Evolutionary conservation across 148 eudicot genomes (phyloP).

Genomic region (Suaeda aralocaspica): DNA sequence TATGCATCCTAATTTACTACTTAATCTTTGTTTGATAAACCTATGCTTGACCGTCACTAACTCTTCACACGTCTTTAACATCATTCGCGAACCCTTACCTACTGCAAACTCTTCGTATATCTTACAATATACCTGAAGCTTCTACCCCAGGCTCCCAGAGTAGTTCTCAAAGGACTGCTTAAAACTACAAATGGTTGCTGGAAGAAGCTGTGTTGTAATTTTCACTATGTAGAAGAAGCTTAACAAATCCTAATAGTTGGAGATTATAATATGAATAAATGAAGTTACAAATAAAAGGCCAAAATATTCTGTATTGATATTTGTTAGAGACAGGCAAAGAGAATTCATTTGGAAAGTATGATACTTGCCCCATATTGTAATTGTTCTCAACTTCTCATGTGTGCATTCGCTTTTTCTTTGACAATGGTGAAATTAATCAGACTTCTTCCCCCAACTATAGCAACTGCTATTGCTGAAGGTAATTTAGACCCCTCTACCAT

Average conservation of each 20-base stretch:
- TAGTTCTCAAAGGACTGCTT: no score
- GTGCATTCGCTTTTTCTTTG: constrained; percentile 27
- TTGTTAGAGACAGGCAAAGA: background rate
- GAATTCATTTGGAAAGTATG: background rate
- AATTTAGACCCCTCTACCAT: constrained; percentile 60
- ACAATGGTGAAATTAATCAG: constrained; percentile 35
- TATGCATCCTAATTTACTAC: no score
- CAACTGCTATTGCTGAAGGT: constrained; percentile 70
- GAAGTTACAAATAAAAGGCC: background rate
- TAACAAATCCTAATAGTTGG: background rate
- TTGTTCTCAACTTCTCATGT: no score
- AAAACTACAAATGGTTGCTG: background rate
- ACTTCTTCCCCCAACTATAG: constrained; percentile 48
- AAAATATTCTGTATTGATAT: background rate
- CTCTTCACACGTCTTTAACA: no score
- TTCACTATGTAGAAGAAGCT: background rate
- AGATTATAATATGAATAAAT: background rate
- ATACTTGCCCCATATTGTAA: background rate
- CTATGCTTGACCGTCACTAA: no score
- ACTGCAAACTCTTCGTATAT: no score
- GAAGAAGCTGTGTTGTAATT: background rate
- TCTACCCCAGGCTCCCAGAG: no score
- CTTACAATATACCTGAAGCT: no score
- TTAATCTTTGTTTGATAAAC: no score
- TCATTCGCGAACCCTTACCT: no score